Conservation (phyloP, 2,329 filamentous ascomycete genomes). For the Ceratocystis variospora region DNA sequence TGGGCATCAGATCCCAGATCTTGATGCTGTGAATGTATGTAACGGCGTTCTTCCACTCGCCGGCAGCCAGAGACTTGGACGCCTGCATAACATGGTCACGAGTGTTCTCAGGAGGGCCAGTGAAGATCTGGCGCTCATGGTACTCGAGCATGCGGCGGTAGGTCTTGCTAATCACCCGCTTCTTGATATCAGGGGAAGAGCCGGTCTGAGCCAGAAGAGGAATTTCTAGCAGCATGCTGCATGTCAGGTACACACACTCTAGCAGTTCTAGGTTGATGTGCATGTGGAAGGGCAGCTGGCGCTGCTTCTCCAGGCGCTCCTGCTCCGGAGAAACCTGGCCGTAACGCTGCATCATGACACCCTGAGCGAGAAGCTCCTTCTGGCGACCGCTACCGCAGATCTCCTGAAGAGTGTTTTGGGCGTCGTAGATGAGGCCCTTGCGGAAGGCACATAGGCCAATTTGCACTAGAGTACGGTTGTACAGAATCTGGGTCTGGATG, state of each 20-base stretch:
- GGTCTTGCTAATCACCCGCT: slow-evolving; percentile 97
- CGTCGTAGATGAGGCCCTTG: slow-evolving; percentile 89
- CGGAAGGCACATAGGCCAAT: slow-evolving; percentile 98
- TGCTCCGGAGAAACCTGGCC: slow-evolving; percentile 94
- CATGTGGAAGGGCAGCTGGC: slow-evolving; percentile 98
- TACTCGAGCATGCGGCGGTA: slow-evolving; percentile 99
- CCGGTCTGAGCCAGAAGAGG: slow-evolving; percentile 92
- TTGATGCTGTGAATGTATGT: slow-evolving; percentile 95
- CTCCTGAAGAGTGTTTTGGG: slow-evolving; percentile 93
- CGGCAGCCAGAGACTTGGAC: slow-evolving; percentile 87
- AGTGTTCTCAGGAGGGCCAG: slow-evolving; percentile 94
- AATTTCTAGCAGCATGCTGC: slow-evolving; percentile 98
- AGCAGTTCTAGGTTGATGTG: slow-evolving; percentile 98
- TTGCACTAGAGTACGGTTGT: slow-evolving; percentile 95
- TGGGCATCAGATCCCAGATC: slow-evolving; percentile 97
- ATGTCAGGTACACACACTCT: slow-evolving; percentile 96
- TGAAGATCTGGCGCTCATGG: slow-evolving; percentile 98
- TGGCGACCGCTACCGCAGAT: slow-evolving; percentile 95
- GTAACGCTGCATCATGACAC: slow-evolving; percentile 95
- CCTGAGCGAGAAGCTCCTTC: slow-evolving; percentile 95
- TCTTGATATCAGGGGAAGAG: slow-evolving; percentile 91
- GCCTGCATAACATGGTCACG: slow-evolving; percentile 99
- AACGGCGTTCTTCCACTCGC: slow-evolving; percentile 96
- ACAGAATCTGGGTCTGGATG: slow-evolving; percentile 92
- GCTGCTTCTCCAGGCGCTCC: slow-evolving; percentile 90